Base-by-base conservation (phyloP, 768 basidiomycete species). In the Dendrothele bispora region DNA sequence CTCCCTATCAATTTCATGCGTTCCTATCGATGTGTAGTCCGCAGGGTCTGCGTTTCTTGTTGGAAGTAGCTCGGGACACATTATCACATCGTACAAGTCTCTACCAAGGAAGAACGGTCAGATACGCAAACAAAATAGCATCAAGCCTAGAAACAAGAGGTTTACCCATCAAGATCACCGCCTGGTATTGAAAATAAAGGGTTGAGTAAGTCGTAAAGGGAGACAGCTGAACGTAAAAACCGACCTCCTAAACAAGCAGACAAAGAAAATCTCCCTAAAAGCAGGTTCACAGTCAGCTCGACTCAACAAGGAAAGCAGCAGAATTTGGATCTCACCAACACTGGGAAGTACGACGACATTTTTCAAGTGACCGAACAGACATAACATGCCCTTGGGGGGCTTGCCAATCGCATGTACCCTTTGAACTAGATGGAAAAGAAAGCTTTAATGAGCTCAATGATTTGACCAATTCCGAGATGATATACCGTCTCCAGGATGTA, bases 101-200 rank as follows among this genome's bases (percentile, higher is more conserved):
- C 88, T 88, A 54, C 17, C 17, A 45, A 48, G 34, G 39, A 50
- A 36, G 4, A 34, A 28, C 39, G 17, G 36, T 38, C 18, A 25
- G 39, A 40, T 30, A 22, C 4, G 1, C 36, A 11, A 25, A 46
- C 8, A 18, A 14, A 14, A 25, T 17, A 11, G 39, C 21, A 37
- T 34, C 5, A 14, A 40, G 12, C 34, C 18, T 18, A 18, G 27
- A 21, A 39, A 35, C 32, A 1, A 18, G 27, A 5, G 54, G n/a
- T 70, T 55, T 59, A 87, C 86, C 88, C 88, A 48, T 90, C 88
- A n/a, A 90, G 66, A 66, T 91, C 88, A 0, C 88, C 88, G 28
- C 88, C 41, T 5, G 22, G 17, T 22, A n/a, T 5, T 5, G 11
- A 4, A 39, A 14, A 15, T n/a, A 11, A n/a, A n/a, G n/a, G n/a